phyloP scores from a whole-genome alignment of 2,329 filamentous ascomycete species.

The Sclerotinia spermophila region DNA sequence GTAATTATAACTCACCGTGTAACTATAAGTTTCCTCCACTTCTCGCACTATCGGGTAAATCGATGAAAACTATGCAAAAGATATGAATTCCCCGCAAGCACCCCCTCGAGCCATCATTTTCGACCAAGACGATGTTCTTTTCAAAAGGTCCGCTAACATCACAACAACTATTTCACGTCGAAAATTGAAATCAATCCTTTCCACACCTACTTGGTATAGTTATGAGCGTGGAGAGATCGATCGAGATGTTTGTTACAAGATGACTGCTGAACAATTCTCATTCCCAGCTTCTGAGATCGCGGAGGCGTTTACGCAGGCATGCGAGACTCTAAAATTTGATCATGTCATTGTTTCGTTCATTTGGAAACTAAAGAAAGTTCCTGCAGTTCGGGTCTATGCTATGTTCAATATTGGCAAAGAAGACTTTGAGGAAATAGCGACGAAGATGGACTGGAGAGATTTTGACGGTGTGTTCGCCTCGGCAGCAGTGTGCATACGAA shows the following conservation, averaged over 20 bases:
- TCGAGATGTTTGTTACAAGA: background rate
- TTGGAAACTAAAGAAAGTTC: background rate
- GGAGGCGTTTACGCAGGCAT: background rate
- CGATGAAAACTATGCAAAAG: background rate
- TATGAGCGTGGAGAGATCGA: background rate
- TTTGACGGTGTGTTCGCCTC: background rate
- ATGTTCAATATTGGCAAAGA: background rate
- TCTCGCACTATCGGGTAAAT: background rate
- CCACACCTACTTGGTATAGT: background rate
- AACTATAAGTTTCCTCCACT: background rate
- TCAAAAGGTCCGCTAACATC: background rate
- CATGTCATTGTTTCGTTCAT: background rate
- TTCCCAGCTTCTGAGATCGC: background rate
- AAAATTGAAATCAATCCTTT: background rate
- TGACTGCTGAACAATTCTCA: background rate
- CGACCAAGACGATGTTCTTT: background rate
- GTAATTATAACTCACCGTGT: no score
- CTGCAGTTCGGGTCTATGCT: background rate
- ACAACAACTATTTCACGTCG: background rate
- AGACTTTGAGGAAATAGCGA: background rate
- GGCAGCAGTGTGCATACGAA: background rate
- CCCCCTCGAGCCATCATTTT: background rate
- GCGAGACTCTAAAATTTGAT: background rate
- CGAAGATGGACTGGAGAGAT: background rate
- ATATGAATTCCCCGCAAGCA: background rate